phyloP scores from a whole-genome alignment of 768 basidiomycete genomes.

The Lactifluus subvellereus region DNA sequence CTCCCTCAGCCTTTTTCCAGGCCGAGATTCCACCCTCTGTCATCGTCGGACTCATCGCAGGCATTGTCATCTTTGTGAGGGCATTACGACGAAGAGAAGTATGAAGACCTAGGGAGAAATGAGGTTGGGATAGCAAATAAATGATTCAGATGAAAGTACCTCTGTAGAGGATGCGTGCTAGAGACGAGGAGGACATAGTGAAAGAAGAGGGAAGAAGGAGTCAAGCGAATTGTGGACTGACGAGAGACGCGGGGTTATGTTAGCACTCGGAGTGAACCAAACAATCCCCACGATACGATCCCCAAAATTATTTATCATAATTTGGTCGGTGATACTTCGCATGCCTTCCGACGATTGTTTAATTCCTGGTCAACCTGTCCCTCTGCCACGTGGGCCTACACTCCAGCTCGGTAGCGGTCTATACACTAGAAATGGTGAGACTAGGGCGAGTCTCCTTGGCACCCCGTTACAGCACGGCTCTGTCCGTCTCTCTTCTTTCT shows the following conservation, averaged over 20 bases:
- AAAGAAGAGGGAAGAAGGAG: constrained; percentile 23
- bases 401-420: constrained; percentile 60
- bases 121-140: constrained; percentile 35
- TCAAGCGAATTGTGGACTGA: constrained; percentile 17
- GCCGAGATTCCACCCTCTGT: constrained; percentile 96
- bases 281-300: constrained; percentile 20
- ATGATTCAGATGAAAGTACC: constrained; percentile 61
- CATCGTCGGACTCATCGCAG: constrained; percentile 99
- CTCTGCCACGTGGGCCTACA: constrained; percentile 46
- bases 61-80: constrained; percentile 88
- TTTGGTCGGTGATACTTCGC: background rate
- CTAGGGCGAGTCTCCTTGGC: constrained; percentile 70
- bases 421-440: constrained; percentile 55
- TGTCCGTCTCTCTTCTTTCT: constrained; percentile 47
- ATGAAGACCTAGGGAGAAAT: constrained; percentile 59
- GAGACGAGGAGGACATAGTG: constrained; percentile 51
- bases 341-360: constrained; percentile 38
- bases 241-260: constrained; percentile 23
- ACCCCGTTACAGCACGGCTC: constrained; percentile 53
- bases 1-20: constrained; percentile 98
- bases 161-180: constrained; percentile 61
- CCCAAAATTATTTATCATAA: background rate
- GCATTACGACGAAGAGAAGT: constrained; percentile 72
- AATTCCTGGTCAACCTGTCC: constrained; percentile 77
- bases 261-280: constrained; percentile 24